Percentiles rank a stretch among this genome's conserved stretches.
Evolutionary conservation across 1,139 yeast genomes (phyloP).

Genomic region (Debaryomyces sp.): DNA sequence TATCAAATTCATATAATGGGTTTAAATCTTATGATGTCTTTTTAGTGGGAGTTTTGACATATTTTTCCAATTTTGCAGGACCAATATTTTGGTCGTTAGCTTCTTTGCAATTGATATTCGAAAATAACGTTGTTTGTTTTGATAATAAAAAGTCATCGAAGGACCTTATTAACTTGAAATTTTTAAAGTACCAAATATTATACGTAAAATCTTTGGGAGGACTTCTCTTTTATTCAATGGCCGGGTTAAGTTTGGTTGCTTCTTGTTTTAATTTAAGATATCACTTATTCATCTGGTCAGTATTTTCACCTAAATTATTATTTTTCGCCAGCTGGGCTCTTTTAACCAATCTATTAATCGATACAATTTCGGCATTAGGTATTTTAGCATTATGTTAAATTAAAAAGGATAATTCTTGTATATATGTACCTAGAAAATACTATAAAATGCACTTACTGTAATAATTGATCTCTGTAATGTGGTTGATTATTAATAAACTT

Average conservation of each 20-base stretch:
- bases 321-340: constrained; percentile 79
- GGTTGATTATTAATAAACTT: constrained; percentile 87
- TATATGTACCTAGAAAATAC: background rate
- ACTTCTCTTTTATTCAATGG: constrained; percentile 57
- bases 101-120: constrained; percentile 37
- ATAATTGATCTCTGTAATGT: constrained; percentile 86
- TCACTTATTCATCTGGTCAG: constrained; percentile 96
- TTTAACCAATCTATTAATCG: constrained; percentile 50
- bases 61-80: constrained; percentile 80
- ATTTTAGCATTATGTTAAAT: constrained; percentile 13
- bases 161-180: constrained; percentile 18
- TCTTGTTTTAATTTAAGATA: constrained; percentile 79
- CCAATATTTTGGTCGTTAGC: constrained; percentile 83
- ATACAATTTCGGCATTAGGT: constrained; percentile 25
- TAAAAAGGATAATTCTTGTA: background rate
- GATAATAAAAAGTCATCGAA: background rate
- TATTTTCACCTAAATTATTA: constrained; percentile 88
- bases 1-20: constrained; percentile 92
- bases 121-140: constrained; percentile 3
- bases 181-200: constrained; percentile 35
- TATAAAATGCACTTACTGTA: constrained; percentile 55
- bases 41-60: constrained; percentile 79
- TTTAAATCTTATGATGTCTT: constrained; percentile 65
- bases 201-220: constrained; percentile 39
- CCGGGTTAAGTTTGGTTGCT: constrained; percentile 59